Base-by-base conservation (phyloP, 306 rosid genomes). In the Geum urbanum region DNA sequence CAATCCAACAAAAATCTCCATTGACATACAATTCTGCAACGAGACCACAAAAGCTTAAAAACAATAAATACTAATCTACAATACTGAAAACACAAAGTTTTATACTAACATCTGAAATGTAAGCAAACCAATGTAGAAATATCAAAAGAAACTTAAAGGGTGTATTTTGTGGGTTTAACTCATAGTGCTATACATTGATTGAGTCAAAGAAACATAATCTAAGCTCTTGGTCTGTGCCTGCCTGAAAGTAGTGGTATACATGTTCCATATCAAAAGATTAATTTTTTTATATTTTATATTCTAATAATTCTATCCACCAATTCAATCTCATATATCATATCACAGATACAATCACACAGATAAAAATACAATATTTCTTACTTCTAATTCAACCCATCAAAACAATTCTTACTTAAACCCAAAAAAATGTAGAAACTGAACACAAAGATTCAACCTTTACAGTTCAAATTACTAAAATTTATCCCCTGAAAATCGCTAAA, bases 1-100 rank as follows among this genome's bases (percentile, higher is more conserved):
- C 55, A 67, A 60, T 11, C 35, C 68, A 64, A 64, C 58, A 81
- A 72, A 70, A 37, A 7, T 20, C 37, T 66, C 52, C 70, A 64
- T 69, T 15, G 59, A 40, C 40, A 37, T 22, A 58, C 18, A 69
- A 48, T 54, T 70, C 59, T 49, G 45, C 19, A 70, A 75, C 69
- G 24, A 60, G 37, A 45, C 47, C 43, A n/a, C 37, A 11, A 64
- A 64, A 15, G 19, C 14, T 13, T 39, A 5, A 6, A 8, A 2
- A 60, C 5, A 35, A 1, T 59, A 52, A 51, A 13, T 37, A 67
- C 47, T 32, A 2, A 20, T 16, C 16, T n/a, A 69, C 50, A 51
- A 51, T 1, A 51, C 37, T 2, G 9, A 11, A 67, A 66, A 8
- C 45, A 49, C 16, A 9, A 12, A 27, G 16, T 10, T 18, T 66